phyloP scores from a whole-genome alignment of 352 stramenopile species.

The Phytophthora meadii region DNA sequence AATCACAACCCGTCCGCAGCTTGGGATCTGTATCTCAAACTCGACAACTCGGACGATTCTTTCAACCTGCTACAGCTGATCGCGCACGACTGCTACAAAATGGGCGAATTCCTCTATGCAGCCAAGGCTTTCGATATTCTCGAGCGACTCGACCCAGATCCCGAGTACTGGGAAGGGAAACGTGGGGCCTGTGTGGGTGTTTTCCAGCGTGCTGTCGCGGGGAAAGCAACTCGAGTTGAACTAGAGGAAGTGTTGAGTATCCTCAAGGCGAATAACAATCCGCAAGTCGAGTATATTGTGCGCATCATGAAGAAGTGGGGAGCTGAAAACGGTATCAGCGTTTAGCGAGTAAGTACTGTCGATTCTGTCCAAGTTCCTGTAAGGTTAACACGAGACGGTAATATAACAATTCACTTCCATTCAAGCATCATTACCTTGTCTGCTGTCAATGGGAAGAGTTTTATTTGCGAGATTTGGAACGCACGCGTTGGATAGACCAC shows the following conservation, averaged over 20 bases:
- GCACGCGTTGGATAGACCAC: conserved; percentile 63
- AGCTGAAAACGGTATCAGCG: conserved; percentile 88
- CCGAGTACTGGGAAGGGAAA: conserved; percentile 97
- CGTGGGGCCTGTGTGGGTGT: conserved; percentile 95
- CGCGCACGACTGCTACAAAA: conserved; percentile 97
- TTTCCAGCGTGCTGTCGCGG: conserved; percentile 94
- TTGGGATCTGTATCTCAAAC: conserved; percentile 97
- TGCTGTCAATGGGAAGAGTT: background rate
- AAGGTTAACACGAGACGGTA: conserved; percentile 3
- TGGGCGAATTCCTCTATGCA: conserved; percentile 96
- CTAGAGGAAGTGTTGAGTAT: conserved; percentile 93
- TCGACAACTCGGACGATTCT: conserved; percentile 94
- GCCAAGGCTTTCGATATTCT: conserved; percentile 96
- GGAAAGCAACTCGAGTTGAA: conserved; percentile 89
- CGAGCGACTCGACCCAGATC: conserved; percentile 93
- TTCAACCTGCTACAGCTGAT: conserved; percentile 97
- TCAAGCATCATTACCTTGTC: conserved; percentile 15
- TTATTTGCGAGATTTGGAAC: conserved; percentile 46
- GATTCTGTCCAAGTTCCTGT: no score
- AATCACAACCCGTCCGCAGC: conserved; percentile 94
- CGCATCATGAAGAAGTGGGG: conserved; percentile 97
- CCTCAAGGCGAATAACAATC: conserved; percentile 94
- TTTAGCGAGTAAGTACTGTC: conserved; percentile 41
- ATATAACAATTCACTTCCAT: conserved; percentile 18
- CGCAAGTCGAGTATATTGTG: conserved; percentile 96